phyloP scores from a whole-genome alignment of 345 rosid genomes.

The Excoecaria cochinchinensis region DNA sequence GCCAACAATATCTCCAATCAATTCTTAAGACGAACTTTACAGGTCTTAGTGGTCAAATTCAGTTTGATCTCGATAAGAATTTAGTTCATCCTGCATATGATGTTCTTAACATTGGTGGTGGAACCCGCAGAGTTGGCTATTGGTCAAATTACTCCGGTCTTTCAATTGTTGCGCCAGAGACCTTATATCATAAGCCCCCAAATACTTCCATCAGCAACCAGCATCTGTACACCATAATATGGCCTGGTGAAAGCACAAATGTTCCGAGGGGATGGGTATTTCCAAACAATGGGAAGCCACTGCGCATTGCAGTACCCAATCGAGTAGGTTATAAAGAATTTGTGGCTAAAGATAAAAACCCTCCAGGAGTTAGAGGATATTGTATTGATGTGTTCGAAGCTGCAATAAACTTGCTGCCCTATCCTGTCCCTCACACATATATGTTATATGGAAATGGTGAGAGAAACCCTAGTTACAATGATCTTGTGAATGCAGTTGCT shows the following conservation, averaged over 20 bases:
- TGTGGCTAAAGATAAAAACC: slow-evolving; percentile 50
- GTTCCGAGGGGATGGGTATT: slow-evolving; percentile 89
- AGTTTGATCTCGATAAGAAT: slow-evolving; percentile 56
- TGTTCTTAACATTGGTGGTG: slow-evolving; percentile 67
- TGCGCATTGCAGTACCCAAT: slow-evolving; percentile 74
- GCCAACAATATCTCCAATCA: slow-evolving; percentile 58
- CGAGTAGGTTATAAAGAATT: slow-evolving; percentile 61
- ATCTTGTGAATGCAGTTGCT: slow-evolving; percentile 57
- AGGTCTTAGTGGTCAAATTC: slow-evolving; percentile 64
- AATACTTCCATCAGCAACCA: slow-evolving; percentile 50
- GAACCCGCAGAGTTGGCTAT: slow-evolving; percentile 68
- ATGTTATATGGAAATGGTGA: slow-evolving; percentile 62
- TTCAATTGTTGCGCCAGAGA: slow-evolving; percentile 51
- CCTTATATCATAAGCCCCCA: slow-evolving; percentile 49
- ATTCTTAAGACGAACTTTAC: slow-evolving; percentile 62
- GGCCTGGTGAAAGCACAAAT: slow-evolving; percentile 73
- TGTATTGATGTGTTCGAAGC: slow-evolving; percentile 93
- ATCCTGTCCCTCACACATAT: slow-evolving; percentile 73
- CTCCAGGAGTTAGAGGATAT: slow-evolving; percentile 78
- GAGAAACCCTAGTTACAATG: slow-evolving; percentile 59
- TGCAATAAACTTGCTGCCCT: slow-evolving; percentile 75
- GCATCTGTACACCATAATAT: slow-evolving; percentile 54
- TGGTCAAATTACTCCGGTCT: slow-evolving; percentile 85
- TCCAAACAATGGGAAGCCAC: slow-evolving; percentile 77
- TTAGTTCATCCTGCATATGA: slow-evolving; percentile 69